phyloP scores from a whole-genome alignment of 805 yeast species.

The Tetrapisispora iriomotensis region DNA sequence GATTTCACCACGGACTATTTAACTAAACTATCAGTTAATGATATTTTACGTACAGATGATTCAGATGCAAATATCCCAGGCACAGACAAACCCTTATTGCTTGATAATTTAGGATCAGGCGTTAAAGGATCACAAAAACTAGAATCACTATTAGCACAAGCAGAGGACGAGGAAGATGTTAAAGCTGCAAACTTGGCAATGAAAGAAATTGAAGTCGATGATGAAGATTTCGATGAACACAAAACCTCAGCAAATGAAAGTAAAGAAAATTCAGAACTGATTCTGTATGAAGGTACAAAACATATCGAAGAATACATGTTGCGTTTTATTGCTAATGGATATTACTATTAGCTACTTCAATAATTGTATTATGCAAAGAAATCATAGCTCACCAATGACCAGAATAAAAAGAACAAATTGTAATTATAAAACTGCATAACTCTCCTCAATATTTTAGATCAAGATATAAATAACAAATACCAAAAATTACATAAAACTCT shows the following conservation, averaged over 20 bases:
- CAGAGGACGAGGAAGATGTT: constrained; percentile 89
- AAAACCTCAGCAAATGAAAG: background rate
- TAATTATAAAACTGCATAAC: too few species aligned
- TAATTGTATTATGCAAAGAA: too few species aligned
- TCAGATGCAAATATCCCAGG: constrained; percentile 18
- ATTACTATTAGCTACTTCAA: constrained; percentile 15
- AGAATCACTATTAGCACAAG: constrained; percentile 69
- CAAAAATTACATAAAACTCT: too few species aligned
- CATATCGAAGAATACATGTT: constrained; percentile 97
- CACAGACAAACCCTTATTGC: constrained; percentile 33
- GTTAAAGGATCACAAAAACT: constrained; percentile 34
- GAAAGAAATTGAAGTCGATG: constrained; percentile 70
- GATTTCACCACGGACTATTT: constrained; percentile 97
- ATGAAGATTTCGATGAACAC: constrained; percentile 63
- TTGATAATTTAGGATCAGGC: constrained; percentile 21
- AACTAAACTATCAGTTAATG: constrained; percentile 76
- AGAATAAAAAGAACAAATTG: too few species aligned
- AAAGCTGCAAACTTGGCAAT: constrained; percentile 84
- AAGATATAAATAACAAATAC: too few species aligned
- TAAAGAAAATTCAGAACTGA: constrained; percentile 13
- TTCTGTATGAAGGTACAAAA: constrained; percentile 46
- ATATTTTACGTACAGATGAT: constrained; percentile 54
- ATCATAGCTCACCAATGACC: too few species aligned
- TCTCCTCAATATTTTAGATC: too few species aligned
- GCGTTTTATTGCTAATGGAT: constrained; percentile 76